Percentiles rank a stretch among this genome's conserved stretches.
phyloP scores from a whole-genome alignment of 768 basidiomycete species.

The Pulveroboletus sp. region DNA sequence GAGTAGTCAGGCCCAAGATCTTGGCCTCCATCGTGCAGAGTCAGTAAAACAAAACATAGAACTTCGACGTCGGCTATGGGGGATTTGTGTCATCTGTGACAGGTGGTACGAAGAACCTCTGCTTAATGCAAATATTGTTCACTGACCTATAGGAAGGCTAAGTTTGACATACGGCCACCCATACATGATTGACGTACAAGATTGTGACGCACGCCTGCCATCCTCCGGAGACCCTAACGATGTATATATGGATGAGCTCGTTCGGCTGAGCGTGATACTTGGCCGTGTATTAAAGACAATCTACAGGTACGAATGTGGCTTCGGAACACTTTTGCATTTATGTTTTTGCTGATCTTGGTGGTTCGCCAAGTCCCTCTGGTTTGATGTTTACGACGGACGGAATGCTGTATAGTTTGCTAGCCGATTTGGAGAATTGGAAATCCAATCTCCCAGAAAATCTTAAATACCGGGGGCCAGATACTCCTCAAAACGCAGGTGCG shows the following conservation, averaged over 20 bases:
- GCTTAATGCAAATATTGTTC: background rate
- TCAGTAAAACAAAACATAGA: slow-evolving; percentile 81
- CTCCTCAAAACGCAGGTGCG: slow-evolving; percentile 63
- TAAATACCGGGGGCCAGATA: slow-evolving; percentile 68
- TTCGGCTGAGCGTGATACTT: slow-evolving; percentile 85
- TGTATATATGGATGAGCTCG: slow-evolving; percentile 85
- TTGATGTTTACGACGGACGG: slow-evolving; percentile 82
- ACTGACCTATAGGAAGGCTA: slow-evolving; percentile 46
- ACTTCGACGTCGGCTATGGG: slow-evolving; percentile 87
- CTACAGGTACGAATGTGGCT: slow-evolving; percentile 58
- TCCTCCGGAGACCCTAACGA: slow-evolving; percentile 78
- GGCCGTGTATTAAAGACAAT: slow-evolving; percentile 91
- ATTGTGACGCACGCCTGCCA: slow-evolving; percentile 92
- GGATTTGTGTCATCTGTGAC: slow-evolving; percentile 89
- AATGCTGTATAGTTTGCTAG: slow-evolving; percentile 57
- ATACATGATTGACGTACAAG: slow-evolving; percentile 92
- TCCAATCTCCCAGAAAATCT: slow-evolving; percentile 71
- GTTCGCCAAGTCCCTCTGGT: slow-evolving; percentile 67
- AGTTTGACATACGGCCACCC: slow-evolving; percentile 90
- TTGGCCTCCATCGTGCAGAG: slow-evolving; percentile 92
- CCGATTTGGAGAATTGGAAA: slow-evolving; percentile 75
- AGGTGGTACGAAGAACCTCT: slow-evolving; percentile 62
- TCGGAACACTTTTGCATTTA: background rate
- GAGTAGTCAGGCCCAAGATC: slow-evolving; percentile 77
- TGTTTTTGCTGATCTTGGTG: slow-evolving; percentile 4